phyloP scores from a whole-genome alignment of 2,329 filamentous ascomycete species.

The Alternaria brassicicola region DNA sequence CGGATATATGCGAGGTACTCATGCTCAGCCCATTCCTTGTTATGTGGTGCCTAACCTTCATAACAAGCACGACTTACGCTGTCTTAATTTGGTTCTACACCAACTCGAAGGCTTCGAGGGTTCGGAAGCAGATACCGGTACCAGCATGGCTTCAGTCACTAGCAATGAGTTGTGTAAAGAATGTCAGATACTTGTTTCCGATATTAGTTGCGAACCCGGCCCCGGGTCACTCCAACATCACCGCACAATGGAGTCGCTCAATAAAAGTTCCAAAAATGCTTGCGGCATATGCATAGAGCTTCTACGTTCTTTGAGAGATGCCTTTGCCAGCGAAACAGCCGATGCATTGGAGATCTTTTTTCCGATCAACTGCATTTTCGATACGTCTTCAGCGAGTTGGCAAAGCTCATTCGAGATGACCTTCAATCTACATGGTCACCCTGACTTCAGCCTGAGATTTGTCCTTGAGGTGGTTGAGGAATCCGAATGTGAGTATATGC shows the following conservation, averaged over 20 bases:
- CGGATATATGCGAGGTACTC: not conserved
- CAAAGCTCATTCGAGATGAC: not conserved
- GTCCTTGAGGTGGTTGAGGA: not conserved
- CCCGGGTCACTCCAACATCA: not conserved
- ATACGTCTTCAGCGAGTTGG: conserved; percentile 3
- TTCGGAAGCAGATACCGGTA: not conserved
- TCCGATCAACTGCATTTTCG: not conserved
- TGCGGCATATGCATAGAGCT: not conserved
- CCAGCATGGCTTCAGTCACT: not conserved
- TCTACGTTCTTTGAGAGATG: not conserved
- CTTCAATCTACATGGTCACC: not conserved
- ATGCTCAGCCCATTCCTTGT: not conserved
- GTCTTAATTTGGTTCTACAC: not conserved
- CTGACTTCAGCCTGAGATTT: not conserved
- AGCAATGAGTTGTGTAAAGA: not conserved
- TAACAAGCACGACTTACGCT: not conserved
- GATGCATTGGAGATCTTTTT: not conserved
- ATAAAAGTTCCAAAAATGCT: not conserved
- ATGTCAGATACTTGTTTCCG: not conserved
- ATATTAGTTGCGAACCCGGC: not conserved
- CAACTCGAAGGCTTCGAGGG: not conserved
- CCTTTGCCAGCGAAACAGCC: not conserved
- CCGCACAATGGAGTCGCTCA: not conserved
- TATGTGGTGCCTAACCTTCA: not conserved
- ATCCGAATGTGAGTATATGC: not conserved